These are phyloP conservation scores for Penicillium maclennaniae DNA, from an alignment of 495 filamentous ascomycete genomes.

Conservation along the genomic window DNA sequence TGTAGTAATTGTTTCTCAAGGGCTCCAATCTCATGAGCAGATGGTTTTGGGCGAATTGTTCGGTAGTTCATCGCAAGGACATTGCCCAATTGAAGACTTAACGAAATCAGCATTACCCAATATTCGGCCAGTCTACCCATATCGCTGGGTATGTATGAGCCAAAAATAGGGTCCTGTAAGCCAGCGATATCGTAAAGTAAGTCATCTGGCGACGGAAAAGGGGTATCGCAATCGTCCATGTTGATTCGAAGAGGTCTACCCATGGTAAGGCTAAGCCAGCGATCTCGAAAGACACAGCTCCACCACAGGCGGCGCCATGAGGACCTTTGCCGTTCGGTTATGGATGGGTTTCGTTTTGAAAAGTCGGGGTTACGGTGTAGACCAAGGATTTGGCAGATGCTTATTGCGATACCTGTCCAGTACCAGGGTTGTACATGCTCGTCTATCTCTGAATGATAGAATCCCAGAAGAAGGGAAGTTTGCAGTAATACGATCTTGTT, in stretches of 20 bases:
- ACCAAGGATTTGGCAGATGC: constrained; percentile 31
- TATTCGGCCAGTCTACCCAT: constrained; percentile 20
- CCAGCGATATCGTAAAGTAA: constrained; percentile 25
- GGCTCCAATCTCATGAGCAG: constrained; percentile 15
- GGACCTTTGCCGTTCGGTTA: constrained; percentile 24
- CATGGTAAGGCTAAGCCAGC: constrained; percentile 36
- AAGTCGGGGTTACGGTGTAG: constrained; percentile 27
- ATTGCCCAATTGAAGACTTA: constrained; percentile 25
- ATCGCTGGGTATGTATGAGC: constrained; percentile 20
- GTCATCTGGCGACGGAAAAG: constrained; percentile 24
- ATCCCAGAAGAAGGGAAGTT: constrained; percentile 36
- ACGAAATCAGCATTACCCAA: constrained; percentile 29
- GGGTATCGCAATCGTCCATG: constrained; percentile 31
- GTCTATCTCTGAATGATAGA: constrained; percentile 38
- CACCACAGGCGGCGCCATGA: constrained; percentile 42
- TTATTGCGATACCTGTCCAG: constrained; percentile 37
- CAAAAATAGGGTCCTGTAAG: constrained; percentile 1
- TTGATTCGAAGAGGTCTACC: constrained; percentile 36
- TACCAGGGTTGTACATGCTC: constrained; percentile 36
- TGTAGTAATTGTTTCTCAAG: constrained; percentile 22
- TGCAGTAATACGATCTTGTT: constrained; percentile 38
- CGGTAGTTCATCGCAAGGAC: constrained; percentile 22
- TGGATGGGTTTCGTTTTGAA: constrained; percentile 14
- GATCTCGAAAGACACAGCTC: constrained; percentile 36
- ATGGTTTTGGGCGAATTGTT: constrained; percentile 8